Evolutionary conservation across 2,329 filamentous ascomycete genomes (phyloP).

Genomic region (Penicillium corylophilum): DNA sequence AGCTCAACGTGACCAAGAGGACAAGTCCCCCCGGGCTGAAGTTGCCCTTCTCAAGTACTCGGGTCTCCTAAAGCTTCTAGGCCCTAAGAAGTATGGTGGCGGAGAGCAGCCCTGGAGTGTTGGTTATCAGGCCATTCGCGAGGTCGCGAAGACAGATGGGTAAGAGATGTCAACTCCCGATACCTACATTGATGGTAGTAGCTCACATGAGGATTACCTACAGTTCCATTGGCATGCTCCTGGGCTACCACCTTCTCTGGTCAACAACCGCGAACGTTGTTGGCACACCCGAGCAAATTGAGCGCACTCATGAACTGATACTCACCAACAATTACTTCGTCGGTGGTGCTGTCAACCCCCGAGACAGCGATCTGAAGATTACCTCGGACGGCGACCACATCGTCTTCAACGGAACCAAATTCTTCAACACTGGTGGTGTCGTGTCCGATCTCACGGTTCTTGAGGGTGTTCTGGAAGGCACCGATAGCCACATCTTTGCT

Average conservation of each 20-base stretch:
- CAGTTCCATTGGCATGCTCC: slow-evolving; percentile 62
- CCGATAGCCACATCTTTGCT: slow-evolving; percentile 62
- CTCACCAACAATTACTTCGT: slow-evolving; percentile 65
- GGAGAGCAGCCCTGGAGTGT: slow-evolving; percentile 56
- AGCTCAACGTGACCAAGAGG: slow-evolving; percentile 49
- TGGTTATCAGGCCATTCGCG: slow-evolving; percentile 59
- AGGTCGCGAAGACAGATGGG: slow-evolving; percentile 65
- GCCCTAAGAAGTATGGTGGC: slow-evolving; percentile 52
- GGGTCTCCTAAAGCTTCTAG: slow-evolving; percentile 52
- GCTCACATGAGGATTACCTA: not conserved
- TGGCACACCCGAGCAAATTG: slow-evolving; percentile 60
- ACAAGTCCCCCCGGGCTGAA: slow-evolving; percentile 54
- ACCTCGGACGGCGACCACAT: slow-evolving; percentile 55
- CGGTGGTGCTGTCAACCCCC: slow-evolving; percentile 65
- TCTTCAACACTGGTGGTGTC: slow-evolving; percentile 67
- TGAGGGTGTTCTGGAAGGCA: slow-evolving; percentile 61
- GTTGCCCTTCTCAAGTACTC: slow-evolving; percentile 53
- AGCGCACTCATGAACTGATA: slow-evolving; percentile 57
- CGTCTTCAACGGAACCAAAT: slow-evolving; percentile 62
- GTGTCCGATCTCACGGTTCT: slow-evolving; percentile 66
- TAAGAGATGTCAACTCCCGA: slow-evolving; percentile 25
- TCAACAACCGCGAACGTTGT: slow-evolving; percentile 61
- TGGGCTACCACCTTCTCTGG: slow-evolving; percentile 66
- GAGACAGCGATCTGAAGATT: slow-evolving; percentile 61
- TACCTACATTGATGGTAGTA: not conserved